A percentile compares a stretch with the other conserved stretches of the same genome.
These are phyloP conservation scores for Panaeolus papilionaceus DNA, from an alignment of 768 basidiomycete genomes.

Conservation along the genomic window DNA sequence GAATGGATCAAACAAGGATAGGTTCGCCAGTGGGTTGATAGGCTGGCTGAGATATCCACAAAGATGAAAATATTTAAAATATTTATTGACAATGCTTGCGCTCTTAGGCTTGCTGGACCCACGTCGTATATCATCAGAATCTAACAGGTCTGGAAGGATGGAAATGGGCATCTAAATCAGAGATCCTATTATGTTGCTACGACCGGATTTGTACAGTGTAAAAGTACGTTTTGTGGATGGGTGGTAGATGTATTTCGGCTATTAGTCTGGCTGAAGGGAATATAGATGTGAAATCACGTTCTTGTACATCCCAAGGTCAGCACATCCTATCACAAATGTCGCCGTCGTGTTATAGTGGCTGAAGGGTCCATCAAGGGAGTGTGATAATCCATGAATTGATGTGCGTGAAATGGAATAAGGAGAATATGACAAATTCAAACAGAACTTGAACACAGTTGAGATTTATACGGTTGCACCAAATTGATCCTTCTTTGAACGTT, in stretches of 20 bases:
- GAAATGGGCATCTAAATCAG: conserved; percentile 1
- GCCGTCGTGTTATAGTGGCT: background rate
- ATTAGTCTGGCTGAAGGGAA: background rate
- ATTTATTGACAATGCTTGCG: conserved; percentile 5
- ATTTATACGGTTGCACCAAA: background rate
- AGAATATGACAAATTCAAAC: background rate
- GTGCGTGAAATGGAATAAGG: background rate
- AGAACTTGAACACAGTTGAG: background rate
- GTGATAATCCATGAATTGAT: background rate
- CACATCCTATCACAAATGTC: background rate
- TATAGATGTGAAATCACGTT: background rate
- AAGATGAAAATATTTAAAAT: conserved; percentile 11
- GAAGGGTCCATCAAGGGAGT: background rate
- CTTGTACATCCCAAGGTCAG: background rate
- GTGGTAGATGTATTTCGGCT: background rate
- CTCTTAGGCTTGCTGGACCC: background rate
- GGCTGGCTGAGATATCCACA: background rate
- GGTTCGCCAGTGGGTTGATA: background rate
- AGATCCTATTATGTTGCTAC: conserved; percentile 13
- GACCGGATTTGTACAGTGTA: background rate
- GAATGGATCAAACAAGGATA: conserved; percentile 60
- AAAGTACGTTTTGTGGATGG: background rate
- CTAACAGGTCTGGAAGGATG: background rate
- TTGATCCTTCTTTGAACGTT: conserved; percentile 48
- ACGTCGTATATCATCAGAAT: background rate